Base-by-base conservation (phyloP, 805 yeast species). In the Lipomyces kockii region DNA sequence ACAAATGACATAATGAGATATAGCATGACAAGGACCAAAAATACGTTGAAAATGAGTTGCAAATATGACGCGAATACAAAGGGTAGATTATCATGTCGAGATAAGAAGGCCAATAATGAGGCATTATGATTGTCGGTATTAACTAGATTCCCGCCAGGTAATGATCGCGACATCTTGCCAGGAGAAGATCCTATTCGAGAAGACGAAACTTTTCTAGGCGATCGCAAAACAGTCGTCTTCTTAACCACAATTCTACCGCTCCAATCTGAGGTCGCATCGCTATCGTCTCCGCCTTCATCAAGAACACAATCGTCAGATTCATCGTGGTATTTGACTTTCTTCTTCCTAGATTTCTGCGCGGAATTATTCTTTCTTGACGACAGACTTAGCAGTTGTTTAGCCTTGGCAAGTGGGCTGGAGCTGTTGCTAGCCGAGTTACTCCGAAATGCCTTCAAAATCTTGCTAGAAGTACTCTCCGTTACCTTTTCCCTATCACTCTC, bases 31-130 rank as follows among this genome's bases (percentile, higher is more conserved):
- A 84, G 75, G 27, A 87, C 80, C 53, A 91, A 78, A 2, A 84
- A 73, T 0, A 84, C 75, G 71, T 91, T 89, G 77, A 88, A 83
- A 0, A 84, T 63, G 1, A 91, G 80, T 73, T 89, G 94, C 12
- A 90, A 77, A 73, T 89, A 91, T 37, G 87, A 74, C 29, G 89
- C 85, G 20, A 88, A 74, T 11, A 86, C 82, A 67, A 83, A 84
- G 0, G 93, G 93, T 8, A 72, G 55, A 37, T 71, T 70, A 22
- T 71, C 71, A 52, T 73, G 73, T 11, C 65, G 51, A 11, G 72
- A 68, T 7, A 71, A 52, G 25, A 57, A 51, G 6, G 71, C 53
- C 22, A 67, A 49, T 9, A 60, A 37, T 32, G 71, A 67, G 8
- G 64, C 39, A 14, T 49, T 27, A 27, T 52, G 27, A 14, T 34